Evolutionary conservation across 371 early-diverging fungal species (phyloP), one percentile per base, ranked within the genome.

Genomic region (Mucor saturninus): DNA sequence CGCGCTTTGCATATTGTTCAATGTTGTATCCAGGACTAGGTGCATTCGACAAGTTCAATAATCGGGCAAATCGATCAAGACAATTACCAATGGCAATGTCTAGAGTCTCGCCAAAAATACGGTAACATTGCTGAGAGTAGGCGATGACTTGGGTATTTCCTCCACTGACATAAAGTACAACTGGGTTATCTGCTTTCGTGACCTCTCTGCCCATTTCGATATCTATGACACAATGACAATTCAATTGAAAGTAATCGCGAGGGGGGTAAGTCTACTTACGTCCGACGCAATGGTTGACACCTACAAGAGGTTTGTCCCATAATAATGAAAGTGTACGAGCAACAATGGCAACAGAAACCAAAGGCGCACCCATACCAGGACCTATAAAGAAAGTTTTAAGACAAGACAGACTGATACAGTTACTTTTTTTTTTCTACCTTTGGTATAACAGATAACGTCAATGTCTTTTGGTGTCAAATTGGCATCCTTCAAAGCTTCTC

Each of bases 111-210:
- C 99, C 99, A 86, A 99, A 99, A 37, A 99, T 99, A 39, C 95
- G 87, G 75, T 99, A 99, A 54, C 93, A 75, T 50, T 93, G 84
- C 59, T 96, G 91, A 21, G 95, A 88, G 74, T 98, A 99, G 4
- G 98, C 97, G 73, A 99, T 99, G 10, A 99, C 97, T 79, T 99
- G 99, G 0, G 99, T 99, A 75, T 99, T 99, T 39, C 99, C 99
- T n/a, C 99, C 99, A 72, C 95, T 94, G 8, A 98, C 99, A 76
- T 99, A 99, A 7, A 99, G 83, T 14, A 99, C 94, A 6, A 99
- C 95, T 0, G 99, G 99, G 72, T 99, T 95, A 3, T 86, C 64
- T 0, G 99, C 99, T 31, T 92, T 92, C 3, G 99, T 99, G 42
- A 99, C 93, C 72, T 97, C 91, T 57, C 99, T 86, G 9, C 99